Evolutionary conservation across 805 yeast genomes (phyloP).

Genomic region (Metschnikowia borealis): DNA sequence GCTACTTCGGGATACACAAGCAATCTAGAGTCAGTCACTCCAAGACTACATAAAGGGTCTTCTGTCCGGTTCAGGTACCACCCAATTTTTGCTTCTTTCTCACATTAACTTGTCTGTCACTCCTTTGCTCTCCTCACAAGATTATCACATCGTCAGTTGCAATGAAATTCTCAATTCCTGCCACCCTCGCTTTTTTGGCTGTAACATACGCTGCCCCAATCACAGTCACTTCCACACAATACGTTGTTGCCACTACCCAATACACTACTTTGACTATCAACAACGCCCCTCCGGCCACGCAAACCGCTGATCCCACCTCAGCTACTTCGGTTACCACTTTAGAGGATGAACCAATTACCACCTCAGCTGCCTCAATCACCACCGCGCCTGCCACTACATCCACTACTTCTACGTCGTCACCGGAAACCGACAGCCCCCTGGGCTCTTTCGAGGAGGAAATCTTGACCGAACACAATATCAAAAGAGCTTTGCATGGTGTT

Average conservation of each 20-base stretch:
- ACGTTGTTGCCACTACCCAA: conserved; percentile 10
- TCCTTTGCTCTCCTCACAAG: background rate
- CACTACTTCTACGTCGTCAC: conserved; percentile 2
- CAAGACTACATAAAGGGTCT: background rate
- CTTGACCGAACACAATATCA: conserved; percentile 32
- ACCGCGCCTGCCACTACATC: background rate
- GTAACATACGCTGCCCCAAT: conserved; percentile 12
- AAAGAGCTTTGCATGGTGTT: conserved; percentile 36
- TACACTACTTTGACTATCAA: conserved; percentile 10
- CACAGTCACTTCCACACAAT: conserved; percentile 7
- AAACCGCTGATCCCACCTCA: background rate
- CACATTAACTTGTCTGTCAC: background rate
- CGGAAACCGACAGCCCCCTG: conserved; percentile 7
- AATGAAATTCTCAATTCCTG: conserved; percentile 9
- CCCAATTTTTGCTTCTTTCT: background rate
- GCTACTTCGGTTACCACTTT: background rate
- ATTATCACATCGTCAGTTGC: background rate
- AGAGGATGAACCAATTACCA: background rate
- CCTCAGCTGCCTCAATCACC: background rate
- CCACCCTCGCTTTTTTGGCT: conserved; percentile 8
- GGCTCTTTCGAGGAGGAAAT: conserved; percentile 26
- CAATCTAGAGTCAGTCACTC: background rate
- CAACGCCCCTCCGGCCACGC: conserved; percentile 11
- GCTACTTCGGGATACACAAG: background rate
- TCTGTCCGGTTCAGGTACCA: background rate